These are phyloP conservation scores for Ilyonectria destructans DNA, from an alignment of 2,329 filamentous ascomycete genomes.

Conservation along the genomic window DNA sequence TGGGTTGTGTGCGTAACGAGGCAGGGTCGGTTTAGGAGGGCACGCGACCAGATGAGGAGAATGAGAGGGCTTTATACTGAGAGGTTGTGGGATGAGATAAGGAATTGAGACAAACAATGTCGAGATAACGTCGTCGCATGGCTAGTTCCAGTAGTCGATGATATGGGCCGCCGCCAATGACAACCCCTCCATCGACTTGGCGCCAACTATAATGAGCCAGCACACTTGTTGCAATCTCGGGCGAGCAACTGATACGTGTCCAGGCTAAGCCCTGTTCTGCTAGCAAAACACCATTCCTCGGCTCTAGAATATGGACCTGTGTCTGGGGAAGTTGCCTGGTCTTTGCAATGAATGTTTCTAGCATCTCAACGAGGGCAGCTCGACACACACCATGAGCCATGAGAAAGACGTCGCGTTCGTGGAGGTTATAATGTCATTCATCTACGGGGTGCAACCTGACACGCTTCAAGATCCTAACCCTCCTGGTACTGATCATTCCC, in stretches of 20 bases:
- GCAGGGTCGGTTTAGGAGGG: not conserved
- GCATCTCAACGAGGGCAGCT: not conserved
- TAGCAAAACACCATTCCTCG: not conserved
- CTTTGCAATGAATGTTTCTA: not conserved
- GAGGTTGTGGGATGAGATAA: slow-evolving; percentile 6
- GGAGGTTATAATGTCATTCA: not conserved
- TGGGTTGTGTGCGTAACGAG: not conserved
- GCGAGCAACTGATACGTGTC: not conserved
- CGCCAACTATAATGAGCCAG: slow-evolving; percentile 10
- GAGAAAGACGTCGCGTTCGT: not conserved
- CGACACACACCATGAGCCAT: not conserved
- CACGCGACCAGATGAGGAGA: slow-evolving; percentile 6
- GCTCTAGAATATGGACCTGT: not conserved
- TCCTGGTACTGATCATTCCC: not conserved
- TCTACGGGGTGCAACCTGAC: not conserved
- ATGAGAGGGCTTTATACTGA: slow-evolving; percentile 12
- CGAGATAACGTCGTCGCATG: slow-evolving; percentile 16
- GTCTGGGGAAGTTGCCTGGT: not conserved
- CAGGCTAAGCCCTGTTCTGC: not conserved
- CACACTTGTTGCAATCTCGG: not conserved
- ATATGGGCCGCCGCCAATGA: slow-evolving; percentile 12
- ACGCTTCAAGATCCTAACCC: not conserved
- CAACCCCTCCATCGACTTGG: not conserved
- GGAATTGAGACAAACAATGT: not conserved
- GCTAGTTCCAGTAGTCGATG: slow-evolving; percentile 4